Percentiles rank a stretch among this genome's conserved stretches.
phyloP scores from a whole-genome alignment of 768 basidiomycete species.

The Naganishia randhawae region DNA sequence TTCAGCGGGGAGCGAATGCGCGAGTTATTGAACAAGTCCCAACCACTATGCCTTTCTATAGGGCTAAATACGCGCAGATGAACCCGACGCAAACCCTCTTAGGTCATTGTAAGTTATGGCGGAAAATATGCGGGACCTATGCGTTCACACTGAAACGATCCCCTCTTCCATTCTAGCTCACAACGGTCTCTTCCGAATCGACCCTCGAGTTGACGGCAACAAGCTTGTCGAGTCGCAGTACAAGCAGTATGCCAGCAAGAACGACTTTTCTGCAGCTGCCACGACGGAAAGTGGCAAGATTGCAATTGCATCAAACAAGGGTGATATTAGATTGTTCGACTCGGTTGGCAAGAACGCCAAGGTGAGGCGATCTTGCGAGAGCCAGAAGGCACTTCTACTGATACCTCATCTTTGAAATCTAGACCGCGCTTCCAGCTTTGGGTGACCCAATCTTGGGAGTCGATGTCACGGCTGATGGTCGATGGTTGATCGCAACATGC shows the following conservation, averaged over 20 bases:
- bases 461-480: conserved; percentile 88
- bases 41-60: neutral
- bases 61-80: conserved; percentile 86
- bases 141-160: neutral
- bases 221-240: conserved; percentile 92
- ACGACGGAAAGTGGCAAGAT: conserved; percentile 83
- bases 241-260: conserved; percentile 94
- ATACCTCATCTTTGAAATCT: neutral
- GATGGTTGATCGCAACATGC: conserved; percentile 93
- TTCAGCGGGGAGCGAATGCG: neutral
- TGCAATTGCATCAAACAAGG: conserved; percentile 92
- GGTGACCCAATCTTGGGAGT: conserved; percentile 94
- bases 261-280: conserved; percentile 85
- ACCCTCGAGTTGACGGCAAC: conserved; percentile 84
- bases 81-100: conserved; percentile 88
- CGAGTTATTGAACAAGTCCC: neutral
- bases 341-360: conserved; percentile 97
- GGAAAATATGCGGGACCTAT: neutral
- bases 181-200: conserved; percentile 95
- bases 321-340: conserved; percentile 92
- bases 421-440: conserved; percentile 85
- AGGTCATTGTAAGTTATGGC: conserved; percentile 55
- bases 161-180: conserved; percentile 61
- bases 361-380: conserved; percentile 31
- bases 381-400: neutral